phyloP scores from a whole-genome alignment of 2,329 filamentous ascomycete genomes.

The Fusarium sp. region DNA sequence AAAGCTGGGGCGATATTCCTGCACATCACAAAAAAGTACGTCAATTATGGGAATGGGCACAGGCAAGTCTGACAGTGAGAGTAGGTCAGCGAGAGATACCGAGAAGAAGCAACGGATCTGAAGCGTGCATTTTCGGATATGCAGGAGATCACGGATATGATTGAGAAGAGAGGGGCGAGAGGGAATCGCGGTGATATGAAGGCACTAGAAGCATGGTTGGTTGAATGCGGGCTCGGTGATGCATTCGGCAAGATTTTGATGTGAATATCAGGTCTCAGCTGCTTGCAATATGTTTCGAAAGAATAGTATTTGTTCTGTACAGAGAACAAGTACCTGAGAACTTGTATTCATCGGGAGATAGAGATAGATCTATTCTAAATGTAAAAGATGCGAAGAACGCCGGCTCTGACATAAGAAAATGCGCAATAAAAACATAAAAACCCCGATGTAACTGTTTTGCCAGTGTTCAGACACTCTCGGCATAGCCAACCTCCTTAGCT shows the following conservation, averaged over 20 bases:
- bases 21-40: constrained; percentile 66
- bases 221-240: constrained; percentile 44
- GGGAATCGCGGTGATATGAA: constrained; percentile 64
- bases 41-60: rapidly evolving
- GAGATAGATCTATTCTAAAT: not conserved
- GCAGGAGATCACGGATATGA: constrained; percentile 62
- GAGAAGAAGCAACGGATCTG: constrained; percentile 49
- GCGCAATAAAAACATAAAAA: not conserved
- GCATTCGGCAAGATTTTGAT: constrained; percentile 42
- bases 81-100: constrained; percentile 60
- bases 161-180: constrained; percentile 58
- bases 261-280: not conserved
- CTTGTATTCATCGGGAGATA: not conserved
- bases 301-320: not conserved
- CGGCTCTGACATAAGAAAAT: constrained; percentile 24
- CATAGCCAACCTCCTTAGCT: constrained; percentile 41
- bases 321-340: not conserved
- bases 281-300: not conserved
- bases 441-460: not conserved
- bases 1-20: constrained; percentile 71
- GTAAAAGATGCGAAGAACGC: constrained; percentile 2
- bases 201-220: constrained; percentile 60
- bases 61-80: not conserved
- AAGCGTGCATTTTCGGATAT: constrained; percentile 62
- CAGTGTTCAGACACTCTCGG: constrained; percentile 43